A percentile compares a stretch with the other conserved stretches of the same genome.
These are phyloP conservation scores for Yamadazyma diddensiae DNA, from an alignment of 1,139 yeast species.

Conservation along the genomic window DNA sequence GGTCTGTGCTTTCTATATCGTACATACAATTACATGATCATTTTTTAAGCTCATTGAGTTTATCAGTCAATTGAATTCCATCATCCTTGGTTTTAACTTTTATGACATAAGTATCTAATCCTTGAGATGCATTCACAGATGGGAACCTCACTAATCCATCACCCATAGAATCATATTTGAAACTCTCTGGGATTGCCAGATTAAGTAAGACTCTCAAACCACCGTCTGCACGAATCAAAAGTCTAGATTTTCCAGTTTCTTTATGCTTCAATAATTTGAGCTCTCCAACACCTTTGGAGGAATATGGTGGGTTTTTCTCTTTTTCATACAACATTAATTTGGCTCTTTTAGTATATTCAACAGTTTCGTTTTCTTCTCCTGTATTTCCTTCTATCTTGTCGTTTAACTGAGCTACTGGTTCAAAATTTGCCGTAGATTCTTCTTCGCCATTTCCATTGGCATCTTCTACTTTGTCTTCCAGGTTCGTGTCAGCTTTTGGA, in stretches of 20 bases:
- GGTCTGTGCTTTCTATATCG: constrained; percentile 5
- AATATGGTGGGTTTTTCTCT: constrained; percentile 47
- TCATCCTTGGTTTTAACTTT: constrained; percentile 69
- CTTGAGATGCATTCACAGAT: constrained; percentile 40
- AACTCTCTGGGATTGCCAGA: constrained; percentile 47
- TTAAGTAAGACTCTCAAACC: constrained; percentile 80
- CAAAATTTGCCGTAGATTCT: constrained; percentile 23
- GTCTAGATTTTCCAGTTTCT: constrained; percentile 59
- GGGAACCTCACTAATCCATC: constrained; percentile 63
- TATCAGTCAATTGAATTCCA: constrained; percentile 58
- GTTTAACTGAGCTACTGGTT: constrained; percentile 44
- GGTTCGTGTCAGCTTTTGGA: constrained; percentile 1
- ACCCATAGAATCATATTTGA: constrained; percentile 57
- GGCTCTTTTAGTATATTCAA: constrained; percentile 62
- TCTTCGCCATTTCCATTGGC: constrained; percentile 1
- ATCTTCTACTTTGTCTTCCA: not conserved
- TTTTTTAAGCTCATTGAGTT: constrained; percentile 42
- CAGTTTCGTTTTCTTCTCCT: constrained; percentile 84
- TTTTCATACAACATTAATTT: constrained; percentile 65
- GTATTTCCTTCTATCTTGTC: constrained; percentile 49
- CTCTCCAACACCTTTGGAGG: constrained; percentile 76
- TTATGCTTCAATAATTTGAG: constrained; percentile 66
- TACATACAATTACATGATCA: constrained; percentile 5
- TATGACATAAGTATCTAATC: constrained; percentile 57
- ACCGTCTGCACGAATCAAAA: constrained; percentile 85